These are phyloP conservation scores for Globisporangium paddicum DNA, from an alignment of 352 stramenopile genomes.

Conservation along the genomic window DNA sequence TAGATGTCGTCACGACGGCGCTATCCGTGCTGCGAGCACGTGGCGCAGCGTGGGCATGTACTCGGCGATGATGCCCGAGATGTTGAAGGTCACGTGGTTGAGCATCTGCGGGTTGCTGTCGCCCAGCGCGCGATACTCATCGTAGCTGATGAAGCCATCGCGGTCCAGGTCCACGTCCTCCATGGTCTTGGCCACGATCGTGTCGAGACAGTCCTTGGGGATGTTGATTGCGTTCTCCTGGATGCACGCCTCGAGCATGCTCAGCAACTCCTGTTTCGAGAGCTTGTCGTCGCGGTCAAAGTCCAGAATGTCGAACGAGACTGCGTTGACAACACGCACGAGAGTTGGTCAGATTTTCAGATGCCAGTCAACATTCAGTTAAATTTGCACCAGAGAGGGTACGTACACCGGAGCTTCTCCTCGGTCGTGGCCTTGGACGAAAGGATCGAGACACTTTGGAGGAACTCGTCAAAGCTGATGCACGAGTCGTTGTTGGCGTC, in stretches of 20 bases:
- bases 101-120: conserved; percentile 69
- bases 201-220: conserved; percentile 48
- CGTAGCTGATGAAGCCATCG: conserved; percentile 72
- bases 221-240: conserved; percentile 79
- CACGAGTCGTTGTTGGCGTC: conserved; percentile 73
- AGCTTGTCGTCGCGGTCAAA: conserved; percentile 70
- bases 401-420: conserved; percentile 74
- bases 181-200: conserved; percentile 72
- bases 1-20: not conserved
- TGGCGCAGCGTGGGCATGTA: conserved; percentile 68
- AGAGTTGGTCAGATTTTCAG: too few relatives aligned
- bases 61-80: conserved; percentile 65
- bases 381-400: too few relatives aligned
- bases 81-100: conserved; percentile 80
- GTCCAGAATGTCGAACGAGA: conserved; percentile 77
- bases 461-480: conserved; percentile 78
- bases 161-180: conserved; percentile 56
- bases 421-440: conserved; percentile 60
- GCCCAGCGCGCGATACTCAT: conserved; percentile 62
- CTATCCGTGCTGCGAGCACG: conserved; percentile 27
- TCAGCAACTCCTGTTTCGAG: conserved; percentile 62
- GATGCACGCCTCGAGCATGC: conserved; percentile 68
- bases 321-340: conserved; percentile 19
- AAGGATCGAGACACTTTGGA: conserved; percentile 66
- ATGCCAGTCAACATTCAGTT: conserved; percentile 4